These are phyloP conservation scores for Haplosporangium sp. DNA, from an alignment of 371 early-diverging fungal genomes.

Conservation along the genomic window DNA sequence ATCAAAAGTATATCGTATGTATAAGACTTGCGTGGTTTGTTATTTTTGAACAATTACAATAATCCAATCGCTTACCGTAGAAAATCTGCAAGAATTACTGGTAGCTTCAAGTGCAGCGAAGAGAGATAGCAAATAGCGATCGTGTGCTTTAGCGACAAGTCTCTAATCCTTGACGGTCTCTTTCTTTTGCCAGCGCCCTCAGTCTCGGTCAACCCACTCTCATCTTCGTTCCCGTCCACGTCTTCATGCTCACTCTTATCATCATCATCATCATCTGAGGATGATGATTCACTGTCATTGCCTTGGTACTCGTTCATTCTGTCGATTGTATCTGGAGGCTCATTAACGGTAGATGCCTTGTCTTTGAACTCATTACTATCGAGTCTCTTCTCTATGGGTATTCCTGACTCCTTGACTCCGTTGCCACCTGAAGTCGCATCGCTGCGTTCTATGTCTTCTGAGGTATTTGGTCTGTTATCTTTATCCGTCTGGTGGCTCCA, in stretches of 20 bases:
- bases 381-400: background rate
- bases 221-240: background rate
- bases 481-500: too few relatives aligned
- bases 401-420: background rate
- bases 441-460: background rate
- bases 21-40: background rate
- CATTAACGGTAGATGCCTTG: background rate
- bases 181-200: background rate
- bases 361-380: slow-evolving; percentile 15
- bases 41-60: too few relatives aligned
- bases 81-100: slow-evolving; percentile 41
- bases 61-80: slow-evolving; percentile 14
- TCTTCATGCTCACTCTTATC: slow-evolving; percentile 1
- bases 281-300: slow-evolving; percentile 12
- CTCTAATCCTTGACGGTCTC: background rate
- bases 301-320: slow-evolving; percentile 23
- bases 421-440: background rate
- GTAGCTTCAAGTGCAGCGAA: slow-evolving; percentile 31
- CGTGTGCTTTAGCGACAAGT: background rate
- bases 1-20: background rate
- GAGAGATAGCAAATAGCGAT: slow-evolving; percentile 36
- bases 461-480: too few relatives aligned
- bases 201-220: background rate
- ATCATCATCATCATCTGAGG: background rate
- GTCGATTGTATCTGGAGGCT: slow-evolving; percentile 14